A percentile compares a stretch with the other conserved stretches of the same genome.
phyloP scores from a whole-genome alignment of 2,329 filamentous ascomycete species.

The Nannizziopsis barbatae region DNA sequence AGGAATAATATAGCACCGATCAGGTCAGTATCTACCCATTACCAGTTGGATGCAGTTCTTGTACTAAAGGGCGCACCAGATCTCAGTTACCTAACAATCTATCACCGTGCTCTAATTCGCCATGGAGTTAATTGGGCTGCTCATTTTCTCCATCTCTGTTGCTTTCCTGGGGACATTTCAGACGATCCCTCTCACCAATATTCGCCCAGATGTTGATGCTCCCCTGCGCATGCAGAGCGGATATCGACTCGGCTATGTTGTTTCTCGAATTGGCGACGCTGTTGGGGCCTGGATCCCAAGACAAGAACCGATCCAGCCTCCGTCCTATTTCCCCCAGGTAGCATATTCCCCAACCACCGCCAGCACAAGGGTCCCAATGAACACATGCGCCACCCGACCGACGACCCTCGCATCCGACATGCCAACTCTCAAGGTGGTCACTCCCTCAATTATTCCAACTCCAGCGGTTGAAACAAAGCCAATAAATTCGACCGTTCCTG shows the following conservation, averaged over 20 bases:
- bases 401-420: not conserved
- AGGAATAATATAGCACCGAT: no score
- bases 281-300: not conserved
- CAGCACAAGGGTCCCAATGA: not conserved
- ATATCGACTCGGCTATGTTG: slow-evolving; percentile 7
- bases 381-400: not conserved
- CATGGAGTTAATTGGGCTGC: slow-evolving; percentile 17
- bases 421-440: not conserved
- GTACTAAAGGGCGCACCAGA: no score
- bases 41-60: no score
- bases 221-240: slow-evolving; percentile 9
- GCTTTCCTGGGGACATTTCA: slow-evolving; percentile 18
- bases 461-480: not conserved
- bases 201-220: slow-evolving; percentile 6
- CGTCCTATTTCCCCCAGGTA: not conserved
- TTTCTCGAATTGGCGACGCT: not conserved
- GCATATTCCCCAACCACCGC: not conserved
- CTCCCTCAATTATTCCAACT: not conserved
- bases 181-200: slow-evolving; percentile 5
- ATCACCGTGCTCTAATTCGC: not conserved
- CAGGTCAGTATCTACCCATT: not conserved
- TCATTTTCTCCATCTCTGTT: slow-evolving; percentile 15
- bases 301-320: not conserved
- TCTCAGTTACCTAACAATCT: not conserved
- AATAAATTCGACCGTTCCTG: not conserved